A percentile compares a stretch with the other conserved stretches of the same genome.
Conservation (phyloP, 2,329 filamentous ascomycete species). For the Aspergillus latus region DNA sequence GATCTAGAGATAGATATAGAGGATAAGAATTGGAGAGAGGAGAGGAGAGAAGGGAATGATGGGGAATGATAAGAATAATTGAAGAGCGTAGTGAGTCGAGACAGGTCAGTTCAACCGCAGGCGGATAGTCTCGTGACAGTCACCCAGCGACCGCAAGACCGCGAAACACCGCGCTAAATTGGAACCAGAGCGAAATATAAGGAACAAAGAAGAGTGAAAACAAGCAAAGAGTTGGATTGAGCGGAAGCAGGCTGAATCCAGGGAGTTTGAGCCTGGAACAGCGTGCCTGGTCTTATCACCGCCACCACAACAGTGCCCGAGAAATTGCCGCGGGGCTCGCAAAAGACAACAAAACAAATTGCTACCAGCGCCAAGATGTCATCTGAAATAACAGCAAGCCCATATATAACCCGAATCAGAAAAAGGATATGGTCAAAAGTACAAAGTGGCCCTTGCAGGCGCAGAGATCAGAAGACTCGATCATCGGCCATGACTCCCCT, state of each 20-base stretch:
- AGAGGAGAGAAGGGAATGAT: background rate
- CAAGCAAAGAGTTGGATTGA: background rate
- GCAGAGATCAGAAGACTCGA: background rate
- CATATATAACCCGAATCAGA: background rate
- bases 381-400: background rate
- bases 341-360: slow-evolving; percentile 3
- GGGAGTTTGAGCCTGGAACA: background rate
- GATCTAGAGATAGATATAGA: background rate
- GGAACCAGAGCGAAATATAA: background rate
- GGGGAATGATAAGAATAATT: slow-evolving; percentile 2
- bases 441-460: background rate
- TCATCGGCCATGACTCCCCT: background rate
- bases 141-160: slow-evolving; percentile 15
- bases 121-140: slow-evolving; percentile 19
- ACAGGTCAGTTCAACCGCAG: background rate
- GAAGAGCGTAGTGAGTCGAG: background rate
- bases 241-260: background rate
- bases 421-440: background rate
- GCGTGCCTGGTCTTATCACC: slow-evolving; percentile 12
- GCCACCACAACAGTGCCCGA: slow-evolving; percentile 11
- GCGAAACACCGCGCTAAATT: background rate
- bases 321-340: slow-evolving; percentile 15
- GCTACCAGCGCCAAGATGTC: background rate
- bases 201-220: background rate
- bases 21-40: background rate